Evolutionary conservation across 371 early-diverging fungal genomes (phyloP).

Genomic region (Mucor lusitanicus): DNA sequence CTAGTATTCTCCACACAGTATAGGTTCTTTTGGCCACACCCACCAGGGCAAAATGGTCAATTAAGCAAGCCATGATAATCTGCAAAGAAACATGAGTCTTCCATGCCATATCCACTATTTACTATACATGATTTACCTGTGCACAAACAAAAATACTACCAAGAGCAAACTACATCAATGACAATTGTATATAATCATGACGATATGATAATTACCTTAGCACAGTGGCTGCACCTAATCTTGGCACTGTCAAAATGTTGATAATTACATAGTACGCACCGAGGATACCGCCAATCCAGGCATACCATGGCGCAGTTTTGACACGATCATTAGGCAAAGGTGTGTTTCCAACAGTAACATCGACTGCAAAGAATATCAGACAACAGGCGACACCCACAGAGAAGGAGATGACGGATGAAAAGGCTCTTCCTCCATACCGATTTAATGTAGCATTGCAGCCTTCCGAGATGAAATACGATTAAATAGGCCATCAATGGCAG

Average conservation of each 20-base stretch:
- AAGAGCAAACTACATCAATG: not conserved
- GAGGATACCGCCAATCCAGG: slow-evolving; percentile 46
- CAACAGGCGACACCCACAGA: slow-evolving; percentile 10
- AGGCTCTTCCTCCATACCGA: slow-evolving; percentile 30
- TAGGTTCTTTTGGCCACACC: slow-evolving; percentile 42
- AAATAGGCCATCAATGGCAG: not conserved
- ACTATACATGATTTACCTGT: slow-evolving; percentile 24
- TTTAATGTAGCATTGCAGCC: slow-evolving; percentile 37
- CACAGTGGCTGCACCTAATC: slow-evolving; percentile 50
- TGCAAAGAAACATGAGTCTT: not conserved
- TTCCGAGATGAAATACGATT: not conserved
- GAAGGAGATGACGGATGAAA: slow-evolving; percentile 30
- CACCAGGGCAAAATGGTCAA: slow-evolving; percentile 49
- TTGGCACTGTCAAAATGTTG: slow-evolving; percentile 50
- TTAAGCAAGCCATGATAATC: slow-evolving; percentile 50
- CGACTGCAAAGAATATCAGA: slow-evolving; percentile 30
- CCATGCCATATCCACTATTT: too few relatives aligned
- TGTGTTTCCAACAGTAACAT: slow-evolving; percentile 21
- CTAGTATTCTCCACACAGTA: slow-evolving; percentile 53
- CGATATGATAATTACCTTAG: slow-evolving; percentile 9
- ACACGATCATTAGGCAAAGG: slow-evolving; percentile 23
- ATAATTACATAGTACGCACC: slow-evolving; percentile 56
- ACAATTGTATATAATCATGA: not conserved
- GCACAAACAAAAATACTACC: slow-evolving; percentile 53
- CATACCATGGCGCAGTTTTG: slow-evolving; percentile 34